phyloP scores from a whole-genome alignment of 768 basidiomycete genomes.

The Tylopilus intermedius region DNA sequence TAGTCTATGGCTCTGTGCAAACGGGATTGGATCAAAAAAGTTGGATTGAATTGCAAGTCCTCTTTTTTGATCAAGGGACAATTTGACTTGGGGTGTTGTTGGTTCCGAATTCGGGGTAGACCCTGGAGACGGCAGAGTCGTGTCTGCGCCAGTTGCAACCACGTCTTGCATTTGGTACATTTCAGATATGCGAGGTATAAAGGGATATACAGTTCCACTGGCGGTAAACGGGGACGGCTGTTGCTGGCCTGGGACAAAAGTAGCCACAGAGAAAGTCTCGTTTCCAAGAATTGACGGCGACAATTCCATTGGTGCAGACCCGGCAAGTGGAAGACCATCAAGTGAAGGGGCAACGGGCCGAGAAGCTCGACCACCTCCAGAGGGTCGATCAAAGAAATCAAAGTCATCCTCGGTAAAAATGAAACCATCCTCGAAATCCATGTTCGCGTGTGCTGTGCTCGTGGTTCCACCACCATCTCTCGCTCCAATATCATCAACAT shows the following conservation, averaged over 20 bases:
- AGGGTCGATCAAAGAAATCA: slow-evolving; percentile 74
- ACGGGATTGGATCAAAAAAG: slow-evolving; percentile 71
- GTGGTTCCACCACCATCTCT: slow-evolving; percentile 24
- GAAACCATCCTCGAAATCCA: slow-evolving; percentile 59
- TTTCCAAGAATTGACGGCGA: slow-evolving; percentile 32
- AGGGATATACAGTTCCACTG: slow-evolving; percentile 17
- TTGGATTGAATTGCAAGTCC: slow-evolving; percentile 19
- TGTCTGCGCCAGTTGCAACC: slow-evolving; percentile 35
- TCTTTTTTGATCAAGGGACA: slow-evolving; percentile 30
- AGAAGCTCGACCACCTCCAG: slow-evolving; percentile 23
- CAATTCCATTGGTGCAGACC: slow-evolving; percentile 32
- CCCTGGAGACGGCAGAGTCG: slow-evolving; percentile 49
- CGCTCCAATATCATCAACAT: slow-evolving; percentile 33
- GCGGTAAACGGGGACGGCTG: slow-evolving; percentile 28
- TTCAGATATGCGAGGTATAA: slow-evolving; percentile 21
- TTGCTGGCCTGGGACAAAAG: slow-evolving; percentile 27
- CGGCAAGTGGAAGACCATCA: slow-evolving; percentile 29
- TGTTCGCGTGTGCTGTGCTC: slow-evolving; percentile 26
- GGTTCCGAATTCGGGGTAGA: slow-evolving; percentile 48
- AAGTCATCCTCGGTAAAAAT: slow-evolving; percentile 78
- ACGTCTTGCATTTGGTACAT: slow-evolving; percentile 22
- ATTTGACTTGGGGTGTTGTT: slow-evolving; percentile 49
- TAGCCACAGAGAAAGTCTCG: slow-evolving; percentile 19
- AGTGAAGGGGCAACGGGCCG: slow-evolving; percentile 16
- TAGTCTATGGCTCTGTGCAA: slow-evolving; percentile 55